These are phyloP conservation scores for Pholiota molesta DNA, from an alignment of 768 basidiomycete species.

Conservation along the genomic window DNA sequence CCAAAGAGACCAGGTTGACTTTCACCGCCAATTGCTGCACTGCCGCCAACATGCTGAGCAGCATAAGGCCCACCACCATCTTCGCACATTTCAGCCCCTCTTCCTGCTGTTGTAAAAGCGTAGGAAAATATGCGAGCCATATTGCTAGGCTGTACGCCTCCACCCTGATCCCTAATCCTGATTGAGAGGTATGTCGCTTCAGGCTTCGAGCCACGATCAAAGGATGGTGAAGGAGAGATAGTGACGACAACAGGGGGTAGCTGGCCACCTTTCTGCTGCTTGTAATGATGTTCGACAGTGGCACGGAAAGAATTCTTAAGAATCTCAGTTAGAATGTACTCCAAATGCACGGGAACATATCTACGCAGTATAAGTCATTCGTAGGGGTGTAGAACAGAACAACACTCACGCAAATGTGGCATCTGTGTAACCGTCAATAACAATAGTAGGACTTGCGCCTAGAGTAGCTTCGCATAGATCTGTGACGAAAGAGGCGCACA, in stretches of 20 bases:
- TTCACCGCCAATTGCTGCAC: conserved; percentile 56
- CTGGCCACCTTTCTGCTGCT: conserved; percentile 36
- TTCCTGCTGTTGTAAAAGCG: conserved; percentile 85
- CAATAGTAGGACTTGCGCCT: conserved; percentile 66
- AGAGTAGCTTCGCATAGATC: conserved; percentile 87
- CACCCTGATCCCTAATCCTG: conserved; percentile 84
- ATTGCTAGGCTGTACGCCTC: conserved; percentile 76
- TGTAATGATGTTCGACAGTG: conserved; percentile 75
- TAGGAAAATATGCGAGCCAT: conserved; percentile 87
- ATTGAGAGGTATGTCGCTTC: conserved; percentile 65
- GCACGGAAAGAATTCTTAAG: conserved; percentile 92
- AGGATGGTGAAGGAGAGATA: conserved; percentile 56
- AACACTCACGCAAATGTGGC: conserved; percentile 76
- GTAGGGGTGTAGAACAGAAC: conserved; percentile 2
- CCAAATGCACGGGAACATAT: conserved; percentile 87
- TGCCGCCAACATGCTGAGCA: conserved; percentile 76
- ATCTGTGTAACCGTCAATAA: conserved; percentile 71
- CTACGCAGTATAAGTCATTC: conserved; percentile 37
- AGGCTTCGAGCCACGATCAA: conserved; percentile 21
- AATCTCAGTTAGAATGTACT: conserved; percentile 90
- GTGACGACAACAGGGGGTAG: conserved; percentile 66
- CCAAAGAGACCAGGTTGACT: conserved; percentile 58
- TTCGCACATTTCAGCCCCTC: conserved; percentile 39
- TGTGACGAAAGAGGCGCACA: conserved; percentile 82
- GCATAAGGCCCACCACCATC: conserved; percentile 79